A percentile compares a stretch with the other conserved stretches of the same genome.
Evolutionary conservation across 306 rosid species (phyloP).

Genomic region (Abrus precatorius): DNA sequence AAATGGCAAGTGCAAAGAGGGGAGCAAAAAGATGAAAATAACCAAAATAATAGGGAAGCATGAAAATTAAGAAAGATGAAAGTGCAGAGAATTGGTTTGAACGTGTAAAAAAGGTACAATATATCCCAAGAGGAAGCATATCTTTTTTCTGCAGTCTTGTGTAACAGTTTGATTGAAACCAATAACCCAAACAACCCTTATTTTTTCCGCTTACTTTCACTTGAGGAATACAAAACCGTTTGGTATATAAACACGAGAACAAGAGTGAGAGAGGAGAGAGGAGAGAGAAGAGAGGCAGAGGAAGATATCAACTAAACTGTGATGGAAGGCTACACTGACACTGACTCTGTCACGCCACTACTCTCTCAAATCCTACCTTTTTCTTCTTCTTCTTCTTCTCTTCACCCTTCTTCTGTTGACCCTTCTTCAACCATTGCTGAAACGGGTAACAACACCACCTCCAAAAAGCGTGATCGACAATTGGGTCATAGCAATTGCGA

Average conservation of each 20-base stretch:
- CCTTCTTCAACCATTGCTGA: constrained; percentile 18
- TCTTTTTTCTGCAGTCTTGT: not conserved
- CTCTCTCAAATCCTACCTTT: constrained; percentile 34
- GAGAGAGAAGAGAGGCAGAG: not conserved
- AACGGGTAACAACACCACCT: constrained; percentile 8
- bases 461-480: constrained; percentile 43
- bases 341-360: constrained; percentile 5
- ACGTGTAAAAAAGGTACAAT: not conserved
- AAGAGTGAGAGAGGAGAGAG: not conserved
- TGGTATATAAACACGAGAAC: not conserved
- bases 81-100: constrained; percentile 4
- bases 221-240: constrained; percentile 20
- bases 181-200: not conserved
- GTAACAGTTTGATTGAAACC: constrained; percentile 35
- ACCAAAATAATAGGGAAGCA: not conserved
- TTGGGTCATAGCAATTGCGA: not conserved
- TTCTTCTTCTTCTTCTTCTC: constrained; percentile 30
- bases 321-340: constrained; percentile 28
- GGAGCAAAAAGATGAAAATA: not conserved
- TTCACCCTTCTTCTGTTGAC: not conserved
- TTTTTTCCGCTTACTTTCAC: not conserved
- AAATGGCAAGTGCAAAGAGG: not conserved
- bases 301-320: not conserved
- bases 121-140: not conserved
- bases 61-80: constrained; percentile 8